Base-by-base conservation (phyloP, 2,329 filamentous ascomycete species). In the Aspergillus fijiensis region DNA sequence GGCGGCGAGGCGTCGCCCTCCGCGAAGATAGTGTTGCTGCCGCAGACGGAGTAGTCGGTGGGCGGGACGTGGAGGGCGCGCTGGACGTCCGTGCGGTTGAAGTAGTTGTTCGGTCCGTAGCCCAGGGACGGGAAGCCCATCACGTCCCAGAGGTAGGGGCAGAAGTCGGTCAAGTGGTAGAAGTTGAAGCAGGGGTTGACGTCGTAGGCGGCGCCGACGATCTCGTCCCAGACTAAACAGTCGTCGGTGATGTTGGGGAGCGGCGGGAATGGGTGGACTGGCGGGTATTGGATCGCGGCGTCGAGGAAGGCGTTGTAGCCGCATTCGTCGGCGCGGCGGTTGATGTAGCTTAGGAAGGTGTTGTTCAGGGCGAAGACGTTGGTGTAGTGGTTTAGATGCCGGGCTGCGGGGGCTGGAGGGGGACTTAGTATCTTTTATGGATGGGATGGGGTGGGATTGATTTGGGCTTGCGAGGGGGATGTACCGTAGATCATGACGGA, bases 161-260 rank as follows among this genome's bases (percentile, higher is more conserved):
- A 94, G 4, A 87, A 89, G 6, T 87, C 88, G 0, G 85, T 84
- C 7, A 93, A 82, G 51, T 90, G 85, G 75, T 92, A 93, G 7
- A 89, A 80, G 71, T 91, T 87, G 76, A 89, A 95, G 79, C 91
- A 94, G 0, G 90, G 90, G 76, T 94, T 94, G 47, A 86, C 74
- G 4, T 79, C 70, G 3, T 77, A 63, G 7, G 83, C 82, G 19
- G 85, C 87, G 0, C 79, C 67, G 64, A 77, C 77, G 35, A 90
- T 83, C 16, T 82, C 78, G 54, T 81, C 72, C 70, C 82, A 88
- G 14, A 90, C 69, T 48, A 79, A 77, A 70, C 89, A 92, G 4
- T 79, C 81, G 0, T 75, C 73, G 49, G 71, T 66, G 27, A 77
- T 72, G 33, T 53, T 77, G 69, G n/a, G 74, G 73, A 12, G 80